These are phyloP conservation scores for Chionographis japonica DNA, from an alignment of 106 monocot genomes.

Conservation along the genomic window DNA sequence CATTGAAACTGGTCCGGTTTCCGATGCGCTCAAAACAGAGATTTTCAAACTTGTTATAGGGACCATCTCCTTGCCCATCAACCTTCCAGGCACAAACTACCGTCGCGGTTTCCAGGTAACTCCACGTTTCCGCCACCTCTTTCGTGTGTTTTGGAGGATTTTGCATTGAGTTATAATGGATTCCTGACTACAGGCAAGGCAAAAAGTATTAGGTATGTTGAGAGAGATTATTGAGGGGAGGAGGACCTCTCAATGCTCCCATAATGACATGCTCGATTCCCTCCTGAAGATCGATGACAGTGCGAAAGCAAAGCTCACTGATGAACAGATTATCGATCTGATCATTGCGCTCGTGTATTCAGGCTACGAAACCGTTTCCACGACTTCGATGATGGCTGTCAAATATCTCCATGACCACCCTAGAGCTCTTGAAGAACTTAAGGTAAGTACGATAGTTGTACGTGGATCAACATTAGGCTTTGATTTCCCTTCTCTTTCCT, in stretches of 20 bases:
- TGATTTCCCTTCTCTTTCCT: background rate
- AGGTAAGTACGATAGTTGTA: constrained; percentile 34
- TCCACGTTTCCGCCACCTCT: background rate
- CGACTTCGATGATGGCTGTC: constrained; percentile 92
- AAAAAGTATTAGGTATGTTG: constrained; percentile 54
- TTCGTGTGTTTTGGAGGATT: background rate
- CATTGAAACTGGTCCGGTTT: constrained; percentile 12
- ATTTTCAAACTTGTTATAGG: constrained; percentile 31
- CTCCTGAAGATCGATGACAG: constrained; percentile 41
- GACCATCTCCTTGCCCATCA: constrained; percentile 34
- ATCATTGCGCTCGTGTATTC: constrained; percentile 83
- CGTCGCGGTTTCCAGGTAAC: constrained; percentile 25
- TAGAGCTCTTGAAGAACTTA: constrained; percentile 72
- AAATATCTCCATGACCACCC: constrained; percentile 89
- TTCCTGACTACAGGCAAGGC: constrained; percentile 61
- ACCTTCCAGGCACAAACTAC: constrained; percentile 38
- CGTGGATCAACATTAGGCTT: background rate
- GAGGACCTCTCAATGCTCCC: constrained; percentile 19
- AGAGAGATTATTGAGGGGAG: constrained; percentile 53
- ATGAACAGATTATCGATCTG: constrained; percentile 92
- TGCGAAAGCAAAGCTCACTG: constrained; percentile 43
- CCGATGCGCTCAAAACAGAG: constrained; percentile 20
- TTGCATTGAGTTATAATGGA: background rate
- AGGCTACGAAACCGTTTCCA: constrained; percentile 92
- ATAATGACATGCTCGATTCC: constrained; percentile 70